Percentiles rank a stretch among this genome's conserved stretches.
Conservation (phyloP, 257 asterid genomes). For the Eucommia ulmoides region DNA sequence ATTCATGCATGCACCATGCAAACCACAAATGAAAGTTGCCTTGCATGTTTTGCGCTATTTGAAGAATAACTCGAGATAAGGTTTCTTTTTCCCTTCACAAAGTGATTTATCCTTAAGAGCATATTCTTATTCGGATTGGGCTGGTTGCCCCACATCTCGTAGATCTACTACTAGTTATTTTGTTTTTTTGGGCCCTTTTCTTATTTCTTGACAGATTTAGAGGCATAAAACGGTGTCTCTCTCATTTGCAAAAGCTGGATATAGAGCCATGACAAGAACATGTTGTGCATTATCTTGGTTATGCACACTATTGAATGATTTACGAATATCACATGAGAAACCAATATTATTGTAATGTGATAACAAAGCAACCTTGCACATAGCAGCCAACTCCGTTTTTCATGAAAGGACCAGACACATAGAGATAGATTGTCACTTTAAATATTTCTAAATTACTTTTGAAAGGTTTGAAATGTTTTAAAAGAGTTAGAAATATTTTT, state of each 20-base stretch:
- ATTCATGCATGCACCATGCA: conserved; percentile 1
- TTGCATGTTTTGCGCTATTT: not conserved
- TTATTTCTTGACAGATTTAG: not conserved
- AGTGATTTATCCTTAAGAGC: not conserved
- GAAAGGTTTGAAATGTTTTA: not conserved
- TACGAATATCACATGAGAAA: too few species aligned
- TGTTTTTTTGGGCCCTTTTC: not conserved
- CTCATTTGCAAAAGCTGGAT: not conserved
- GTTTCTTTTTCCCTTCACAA: not conserved
- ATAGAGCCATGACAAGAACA: not conserved
- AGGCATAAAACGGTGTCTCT: not conserved
- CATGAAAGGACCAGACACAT: not conserved
- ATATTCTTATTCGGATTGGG: not conserved
- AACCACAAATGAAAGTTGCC: conserved; percentile 1
- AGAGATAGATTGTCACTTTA: not conserved
- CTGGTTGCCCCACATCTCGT: not conserved
- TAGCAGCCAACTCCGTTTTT: not conserved
- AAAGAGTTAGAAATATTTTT: not conserved
- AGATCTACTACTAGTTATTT: not conserved
- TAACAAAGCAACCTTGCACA: too few species aligned
- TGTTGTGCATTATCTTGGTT: too few species aligned
- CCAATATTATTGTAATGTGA: too few species aligned
- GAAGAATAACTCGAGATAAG: not conserved
- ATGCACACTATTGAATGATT: too few species aligned
- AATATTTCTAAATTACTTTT: not conserved